Conservation (phyloP, 2,329 filamentous ascomycete genomes). For the Corynespora cassiicola region DNA sequence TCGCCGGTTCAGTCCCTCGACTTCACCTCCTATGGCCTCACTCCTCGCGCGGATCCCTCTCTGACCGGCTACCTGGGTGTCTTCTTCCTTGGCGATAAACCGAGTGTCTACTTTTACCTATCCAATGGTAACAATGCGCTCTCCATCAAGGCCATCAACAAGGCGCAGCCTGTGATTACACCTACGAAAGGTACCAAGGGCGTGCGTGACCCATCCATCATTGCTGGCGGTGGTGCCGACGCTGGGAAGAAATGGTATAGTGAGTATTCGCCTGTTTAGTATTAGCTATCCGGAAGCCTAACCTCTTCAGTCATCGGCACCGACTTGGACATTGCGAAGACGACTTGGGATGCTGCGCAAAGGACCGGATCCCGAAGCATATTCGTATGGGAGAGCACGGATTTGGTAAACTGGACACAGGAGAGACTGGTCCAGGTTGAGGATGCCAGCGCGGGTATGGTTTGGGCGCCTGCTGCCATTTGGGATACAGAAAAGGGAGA, state of each 20-base stretch:
- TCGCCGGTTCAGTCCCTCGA: conserved; percentile 25
- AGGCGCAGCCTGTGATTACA: conserved; percentile 55
- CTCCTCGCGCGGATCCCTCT: conserved; percentile 37
- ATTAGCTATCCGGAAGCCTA: no score
- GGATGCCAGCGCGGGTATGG: conserved; percentile 62
- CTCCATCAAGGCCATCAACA: conserved; percentile 58
- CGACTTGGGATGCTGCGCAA: conserved; percentile 60
- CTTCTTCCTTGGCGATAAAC: conserved; percentile 62
- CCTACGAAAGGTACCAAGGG: conserved; percentile 60
- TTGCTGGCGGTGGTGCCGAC: conserved; percentile 55
- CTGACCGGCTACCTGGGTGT: conserved; percentile 61
- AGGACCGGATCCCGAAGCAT: conserved; percentile 60
- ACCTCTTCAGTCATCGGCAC: conserved; percentile 63
- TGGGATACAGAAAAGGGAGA: conserved; percentile 56
- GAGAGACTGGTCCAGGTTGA: conserved; percentile 60
- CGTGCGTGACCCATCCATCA: conserved; percentile 60
- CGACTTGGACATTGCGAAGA: conserved; percentile 61
- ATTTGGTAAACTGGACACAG: conserved; percentile 57
- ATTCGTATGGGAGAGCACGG: conserved; percentile 62
- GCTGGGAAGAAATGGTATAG: conserved; percentile 62
- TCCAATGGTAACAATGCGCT: conserved; percentile 60
- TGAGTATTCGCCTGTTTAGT: no score
- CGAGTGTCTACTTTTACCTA: conserved; percentile 61
- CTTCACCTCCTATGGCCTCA: conserved; percentile 23
- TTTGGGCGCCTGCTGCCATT: conserved; percentile 64